phyloP scores from a whole-genome alignment of 495 filamentous ascomycete species.

The Amphirosellinia nigrospora region DNA sequence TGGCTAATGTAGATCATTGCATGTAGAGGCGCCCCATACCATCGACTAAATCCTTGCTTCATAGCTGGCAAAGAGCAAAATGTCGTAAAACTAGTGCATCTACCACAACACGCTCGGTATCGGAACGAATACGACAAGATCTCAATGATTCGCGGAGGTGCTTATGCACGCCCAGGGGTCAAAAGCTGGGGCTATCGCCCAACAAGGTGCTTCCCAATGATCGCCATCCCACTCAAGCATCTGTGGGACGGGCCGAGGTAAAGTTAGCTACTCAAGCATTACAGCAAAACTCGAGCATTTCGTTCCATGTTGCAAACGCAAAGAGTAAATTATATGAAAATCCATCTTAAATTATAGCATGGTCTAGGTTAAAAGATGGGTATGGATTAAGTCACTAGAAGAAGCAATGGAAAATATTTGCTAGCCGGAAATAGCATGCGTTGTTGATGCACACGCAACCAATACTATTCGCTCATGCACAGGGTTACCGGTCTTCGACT shows the following conservation, averaged over 20 bases:
- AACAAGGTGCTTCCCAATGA: neutral
- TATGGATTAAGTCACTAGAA: neutral
- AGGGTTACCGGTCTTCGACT: no score
- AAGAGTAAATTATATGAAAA: neutral
- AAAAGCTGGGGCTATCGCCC: neutral
- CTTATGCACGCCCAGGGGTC: conserved; percentile 2
- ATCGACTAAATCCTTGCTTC: neutral
- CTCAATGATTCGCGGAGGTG: neutral
- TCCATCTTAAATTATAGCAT: neutral
- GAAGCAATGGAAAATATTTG: no score
- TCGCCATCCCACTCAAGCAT: neutral
- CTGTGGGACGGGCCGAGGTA: neutral
- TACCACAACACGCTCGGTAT: neutral
- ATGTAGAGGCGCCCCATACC: neutral
- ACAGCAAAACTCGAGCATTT: neutral
- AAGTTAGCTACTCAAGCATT: neutral
- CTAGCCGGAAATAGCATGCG: neutral
- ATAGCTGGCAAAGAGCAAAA: neutral
- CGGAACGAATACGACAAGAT: neutral
- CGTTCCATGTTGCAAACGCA: neutral
- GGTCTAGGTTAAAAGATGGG: neutral
- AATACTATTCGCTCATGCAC: no score
- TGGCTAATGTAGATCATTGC: conserved; percentile 1
- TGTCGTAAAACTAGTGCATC: neutral
- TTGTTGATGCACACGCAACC: neutral